Conservation (phyloP, 768 basidiomycete genomes). For the Amanita thiersii region DNA sequence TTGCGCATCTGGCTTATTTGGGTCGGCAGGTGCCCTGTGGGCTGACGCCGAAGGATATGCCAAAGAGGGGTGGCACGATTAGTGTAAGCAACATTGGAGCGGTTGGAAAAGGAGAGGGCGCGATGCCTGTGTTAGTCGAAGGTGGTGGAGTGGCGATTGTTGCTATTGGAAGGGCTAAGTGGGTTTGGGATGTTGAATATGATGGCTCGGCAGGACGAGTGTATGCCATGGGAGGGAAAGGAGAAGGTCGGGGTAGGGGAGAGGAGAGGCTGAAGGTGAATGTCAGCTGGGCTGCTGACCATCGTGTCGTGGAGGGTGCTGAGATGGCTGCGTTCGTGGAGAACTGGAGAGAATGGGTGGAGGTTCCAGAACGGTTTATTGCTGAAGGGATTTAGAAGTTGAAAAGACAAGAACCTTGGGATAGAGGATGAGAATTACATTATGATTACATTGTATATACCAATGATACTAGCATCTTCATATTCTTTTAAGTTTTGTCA, state of each 20-base stretch:
- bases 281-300: conserved; percentile 82
- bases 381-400: conserved; percentile 33
- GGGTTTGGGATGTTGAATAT: conserved; percentile 63
- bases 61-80: conserved; percentile 67
- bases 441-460: no score
- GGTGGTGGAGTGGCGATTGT: conserved; percentile 85
- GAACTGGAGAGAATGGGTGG: conserved; percentile 75
- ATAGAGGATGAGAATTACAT: no score
- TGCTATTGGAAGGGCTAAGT: conserved; percentile 69
- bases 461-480: no score
- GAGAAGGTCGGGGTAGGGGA: conserved; percentile 22
- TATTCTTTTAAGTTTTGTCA: no score
- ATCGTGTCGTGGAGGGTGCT: conserved; percentile 82
- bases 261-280: conserved; percentile 50
- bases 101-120: conserved; percentile 63
- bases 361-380: conserved; percentile 63
- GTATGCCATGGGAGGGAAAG: conserved; percentile 13
- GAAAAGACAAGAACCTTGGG: not conserved
- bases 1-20: conserved; percentile 53
- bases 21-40: conserved; percentile 62
- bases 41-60: conserved; percentile 63
- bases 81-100: conserved; percentile 80
- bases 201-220: conserved; percentile 22
- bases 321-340: conserved; percentile 87
- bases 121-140: conserved; percentile 69